phyloP scores from a whole-genome alignment of 768 basidiomycete species.

The Hortiboletus campestris region DNA sequence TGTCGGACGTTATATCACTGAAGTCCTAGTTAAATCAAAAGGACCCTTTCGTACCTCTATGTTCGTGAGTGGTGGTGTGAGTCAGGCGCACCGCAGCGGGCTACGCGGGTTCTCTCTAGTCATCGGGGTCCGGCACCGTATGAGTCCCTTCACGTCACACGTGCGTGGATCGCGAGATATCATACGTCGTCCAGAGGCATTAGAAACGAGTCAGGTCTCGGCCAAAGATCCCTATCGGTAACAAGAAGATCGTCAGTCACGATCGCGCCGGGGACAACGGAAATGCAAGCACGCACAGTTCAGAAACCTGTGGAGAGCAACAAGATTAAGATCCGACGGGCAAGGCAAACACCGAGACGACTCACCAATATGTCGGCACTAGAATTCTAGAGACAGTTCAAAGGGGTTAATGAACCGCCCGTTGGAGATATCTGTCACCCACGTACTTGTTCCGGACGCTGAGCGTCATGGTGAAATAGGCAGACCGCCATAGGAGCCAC shows the following conservation, averaged over 20 bases:
- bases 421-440: constrained; percentile 3
- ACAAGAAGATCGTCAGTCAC: constrained; percentile 9
- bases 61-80: constrained; percentile 1
- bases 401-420: constrained; percentile 6
- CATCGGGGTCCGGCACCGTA: background rate
- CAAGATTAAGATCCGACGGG: constrained; percentile 15
- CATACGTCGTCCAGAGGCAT: constrained; percentile 14
- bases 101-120: background rate
- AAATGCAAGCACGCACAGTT: constrained; percentile 48
- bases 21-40: constrained; percentile 5
- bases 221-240: constrained; percentile 63
- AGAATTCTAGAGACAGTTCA: constrained; percentile 45
- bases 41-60: constrained; percentile 13
- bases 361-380: constrained; percentile 65
- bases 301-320: constrained; percentile 49
- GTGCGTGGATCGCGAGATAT: background rate
- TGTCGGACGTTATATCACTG: constrained; percentile 15
- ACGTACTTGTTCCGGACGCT: constrained; percentile 69
- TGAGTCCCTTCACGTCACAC: background rate
- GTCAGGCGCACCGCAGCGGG: background rate
- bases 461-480: constrained; percentile 77
- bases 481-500: constrained; percentile 79
- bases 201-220: constrained; percentile 71
- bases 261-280: constrained; percentile 9
- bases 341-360: constrained; percentile 13